Conservation (phyloP, 139 green algal species). For the Medakamo hakoo region DNA sequence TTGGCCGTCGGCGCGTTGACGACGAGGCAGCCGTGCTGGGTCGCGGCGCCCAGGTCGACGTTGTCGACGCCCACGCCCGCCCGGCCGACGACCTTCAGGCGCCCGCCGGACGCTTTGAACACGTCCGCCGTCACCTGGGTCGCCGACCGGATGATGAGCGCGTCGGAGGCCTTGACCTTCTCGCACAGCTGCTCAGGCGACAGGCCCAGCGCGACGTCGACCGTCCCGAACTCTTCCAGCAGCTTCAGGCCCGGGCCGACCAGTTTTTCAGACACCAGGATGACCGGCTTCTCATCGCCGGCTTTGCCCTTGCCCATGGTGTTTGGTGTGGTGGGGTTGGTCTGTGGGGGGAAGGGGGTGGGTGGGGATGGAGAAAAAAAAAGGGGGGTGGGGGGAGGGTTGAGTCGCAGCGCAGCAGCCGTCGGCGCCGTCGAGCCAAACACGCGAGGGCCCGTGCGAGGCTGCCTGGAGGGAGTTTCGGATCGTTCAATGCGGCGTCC, state of each 20-base stretch:
- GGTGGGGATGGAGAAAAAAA: background rate
- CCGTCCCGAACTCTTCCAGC: constrained; percentile 50
- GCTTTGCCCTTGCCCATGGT: background rate
- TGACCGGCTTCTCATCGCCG: constrained; percentile 53
- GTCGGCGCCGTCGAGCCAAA: no score
- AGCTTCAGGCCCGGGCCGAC: constrained; percentile 60
- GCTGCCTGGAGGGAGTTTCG: no score
- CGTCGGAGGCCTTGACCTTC: constrained; percentile 56
- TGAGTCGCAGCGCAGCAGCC: no score
- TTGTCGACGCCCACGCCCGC: constrained; percentile 94
- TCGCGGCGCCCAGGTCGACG: constrained; percentile 81
- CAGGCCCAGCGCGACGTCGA: constrained; percentile 26
- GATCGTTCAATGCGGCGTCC: no score
- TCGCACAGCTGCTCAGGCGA: constrained; percentile 53
- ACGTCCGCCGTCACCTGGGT: constrained; percentile 77
- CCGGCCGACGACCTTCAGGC: constrained; percentile 88
- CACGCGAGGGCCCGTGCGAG: no score
- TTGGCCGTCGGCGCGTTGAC: constrained; percentile 97
- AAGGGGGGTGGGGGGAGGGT: no score
- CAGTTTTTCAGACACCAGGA: constrained; percentile 89
- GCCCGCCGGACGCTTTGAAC: constrained; percentile 76
- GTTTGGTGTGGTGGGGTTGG: no score
- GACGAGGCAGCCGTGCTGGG: constrained; percentile 73
- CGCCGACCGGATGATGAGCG: constrained; percentile 76
- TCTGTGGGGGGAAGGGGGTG: background rate